A percentile compares a stretch with the other conserved stretches of the same genome.
These are phyloP conservation scores for Suillus subalutaceus DNA, from an alignment of 768 basidiomycete genomes.

Conservation along the genomic window DNA sequence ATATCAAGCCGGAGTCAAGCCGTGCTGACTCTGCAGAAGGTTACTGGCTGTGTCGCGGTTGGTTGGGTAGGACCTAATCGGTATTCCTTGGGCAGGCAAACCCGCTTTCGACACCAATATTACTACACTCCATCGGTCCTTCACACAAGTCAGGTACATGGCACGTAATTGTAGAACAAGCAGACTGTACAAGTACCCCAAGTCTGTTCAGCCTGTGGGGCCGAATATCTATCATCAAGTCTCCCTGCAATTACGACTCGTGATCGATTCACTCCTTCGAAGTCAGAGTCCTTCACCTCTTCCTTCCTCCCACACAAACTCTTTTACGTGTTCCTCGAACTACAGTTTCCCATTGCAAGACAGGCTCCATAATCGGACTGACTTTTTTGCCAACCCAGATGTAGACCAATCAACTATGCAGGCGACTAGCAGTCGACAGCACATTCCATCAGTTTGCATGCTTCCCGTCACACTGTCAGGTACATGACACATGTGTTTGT, in stretches of 20 bases:
- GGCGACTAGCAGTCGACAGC: neutral
- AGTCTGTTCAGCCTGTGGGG: neutral
- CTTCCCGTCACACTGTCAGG: neutral
- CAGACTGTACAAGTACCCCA: neutral
- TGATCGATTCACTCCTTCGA: neutral
- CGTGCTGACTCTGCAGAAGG: constrained; percentile 78
- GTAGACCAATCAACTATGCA: neutral
- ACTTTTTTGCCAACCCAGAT: neutral
- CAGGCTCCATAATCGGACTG: neutral
- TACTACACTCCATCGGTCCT: neutral
- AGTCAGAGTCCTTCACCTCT: neutral
- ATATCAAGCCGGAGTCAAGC: constrained; percentile 82
- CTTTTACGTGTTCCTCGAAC: neutral
- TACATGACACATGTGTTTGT: constrained; percentile 1
- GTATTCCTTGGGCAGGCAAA: neutral
- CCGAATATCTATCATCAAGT: neutral
- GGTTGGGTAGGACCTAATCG: constrained; percentile 33
- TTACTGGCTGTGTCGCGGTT: constrained; percentile 87
- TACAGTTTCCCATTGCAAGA: neutral
- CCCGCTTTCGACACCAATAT: neutral
- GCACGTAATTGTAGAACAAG: neutral
- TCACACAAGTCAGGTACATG: neutral
- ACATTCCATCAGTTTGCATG: neutral
- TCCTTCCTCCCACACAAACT: neutral
- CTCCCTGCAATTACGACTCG: neutral